Evolutionary conservation across 345 rosid genomes (phyloP).

Genomic region (Streptanthus diversifolius): DNA sequence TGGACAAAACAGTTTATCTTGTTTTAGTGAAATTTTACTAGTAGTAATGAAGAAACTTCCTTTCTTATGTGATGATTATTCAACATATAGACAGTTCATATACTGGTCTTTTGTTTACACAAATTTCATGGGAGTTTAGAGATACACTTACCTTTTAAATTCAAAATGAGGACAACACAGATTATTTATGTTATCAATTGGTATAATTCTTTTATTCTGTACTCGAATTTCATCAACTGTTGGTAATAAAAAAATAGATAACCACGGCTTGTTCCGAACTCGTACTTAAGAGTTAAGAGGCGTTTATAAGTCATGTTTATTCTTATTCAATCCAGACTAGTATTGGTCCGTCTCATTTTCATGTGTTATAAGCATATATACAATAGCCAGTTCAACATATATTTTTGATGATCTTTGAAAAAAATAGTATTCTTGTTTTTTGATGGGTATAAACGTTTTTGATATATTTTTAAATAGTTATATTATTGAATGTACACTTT

Average conservation of each 20-base stretch:
- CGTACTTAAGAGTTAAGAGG: no score
- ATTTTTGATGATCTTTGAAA: no score
- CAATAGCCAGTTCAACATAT: no score
- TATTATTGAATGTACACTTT: not conserved
- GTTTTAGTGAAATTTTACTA: not conserved
- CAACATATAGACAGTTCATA: not conserved
- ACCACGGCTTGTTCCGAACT: not conserved
- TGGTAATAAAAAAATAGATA: not conserved
- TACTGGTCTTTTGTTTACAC: not conserved
- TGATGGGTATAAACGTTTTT: not conserved
- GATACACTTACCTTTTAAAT: not conserved
- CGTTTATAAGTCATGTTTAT: not conserved
- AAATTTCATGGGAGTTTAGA: not conserved
- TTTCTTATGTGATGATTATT: slow-evolving; percentile 23
- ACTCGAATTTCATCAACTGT: not conserved
- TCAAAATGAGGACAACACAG: not conserved
- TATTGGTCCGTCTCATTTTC: not conserved
- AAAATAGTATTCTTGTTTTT: no score
- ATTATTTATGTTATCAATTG: no score
- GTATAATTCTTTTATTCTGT: not conserved
- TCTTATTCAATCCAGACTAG: not conserved
- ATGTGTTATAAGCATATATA: not conserved
- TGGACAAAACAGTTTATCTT: slow-evolving; percentile 14
- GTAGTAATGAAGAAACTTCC: slow-evolving; percentile 9
- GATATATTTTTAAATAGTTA: not conserved